phyloP scores from a whole-genome alignment of 164 flowering plant species.

The Paratinospora sagittata region DNA sequence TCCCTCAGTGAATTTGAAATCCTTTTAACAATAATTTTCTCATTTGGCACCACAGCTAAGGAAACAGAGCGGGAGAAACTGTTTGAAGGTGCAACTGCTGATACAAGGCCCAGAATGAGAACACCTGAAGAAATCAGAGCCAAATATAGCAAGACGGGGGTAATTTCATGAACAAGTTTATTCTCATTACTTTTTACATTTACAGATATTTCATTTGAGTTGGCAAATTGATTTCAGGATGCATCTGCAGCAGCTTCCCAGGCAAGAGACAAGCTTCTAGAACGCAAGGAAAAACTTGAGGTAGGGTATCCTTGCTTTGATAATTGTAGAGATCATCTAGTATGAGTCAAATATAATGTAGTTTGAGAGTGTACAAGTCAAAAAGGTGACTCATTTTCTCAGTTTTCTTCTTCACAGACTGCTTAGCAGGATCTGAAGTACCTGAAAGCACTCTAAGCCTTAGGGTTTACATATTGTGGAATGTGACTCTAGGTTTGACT shows the following conservation, averaged over 20 bases:
- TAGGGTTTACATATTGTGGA: neutral
- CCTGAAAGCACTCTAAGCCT: neutral
- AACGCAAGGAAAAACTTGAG: slow-evolving; percentile 89
- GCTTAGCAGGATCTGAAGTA: neutral
- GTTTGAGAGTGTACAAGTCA: neutral
- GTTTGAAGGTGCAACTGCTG: slow-evolving; percentile 45
- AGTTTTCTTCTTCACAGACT: neutral
- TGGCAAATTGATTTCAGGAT: slow-evolving; percentile 44
- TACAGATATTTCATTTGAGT: slow-evolving; percentile 8
- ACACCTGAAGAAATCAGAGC: slow-evolving; percentile 77
- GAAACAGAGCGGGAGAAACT: slow-evolving; percentile 54
- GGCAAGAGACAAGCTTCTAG: slow-evolving; percentile 68
- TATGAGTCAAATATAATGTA: neutral
- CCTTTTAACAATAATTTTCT: neutral
- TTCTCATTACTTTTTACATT: neutral
- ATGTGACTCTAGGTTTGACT: neutral
- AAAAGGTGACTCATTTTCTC: neutral
- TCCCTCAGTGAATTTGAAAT: slow-evolving; percentile 3
- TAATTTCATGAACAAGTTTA: slow-evolving; percentile 17
- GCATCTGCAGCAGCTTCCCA: slow-evolving; percentile 65
- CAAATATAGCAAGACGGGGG: slow-evolving; percentile 68
- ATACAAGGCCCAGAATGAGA: slow-evolving; percentile 59
- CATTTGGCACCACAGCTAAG: slow-evolving; percentile 34
- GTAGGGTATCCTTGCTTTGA: slow-evolving; percentile 25
- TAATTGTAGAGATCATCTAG: neutral